Evolutionary conservation across 140 eudicot species (phyloP).

Genomic region (Oenanthe javanica): DNA sequence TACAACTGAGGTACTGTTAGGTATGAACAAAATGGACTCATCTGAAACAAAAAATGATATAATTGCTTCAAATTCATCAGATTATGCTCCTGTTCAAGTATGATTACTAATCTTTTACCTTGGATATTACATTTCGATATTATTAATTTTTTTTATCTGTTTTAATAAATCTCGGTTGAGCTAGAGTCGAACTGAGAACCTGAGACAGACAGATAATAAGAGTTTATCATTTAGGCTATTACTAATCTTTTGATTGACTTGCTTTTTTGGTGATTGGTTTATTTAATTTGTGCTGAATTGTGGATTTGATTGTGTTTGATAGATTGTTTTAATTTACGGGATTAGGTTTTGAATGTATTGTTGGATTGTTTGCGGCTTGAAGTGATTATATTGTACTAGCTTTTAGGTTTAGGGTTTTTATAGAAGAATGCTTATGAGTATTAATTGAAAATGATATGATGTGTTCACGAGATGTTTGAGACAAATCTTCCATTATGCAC

Average conservation of each 20-base stretch:
- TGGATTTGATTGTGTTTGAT: neutral
- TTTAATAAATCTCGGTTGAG: too few species aligned
- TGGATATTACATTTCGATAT: neutral
- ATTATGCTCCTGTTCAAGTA: neutral
- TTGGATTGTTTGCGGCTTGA: neutral
- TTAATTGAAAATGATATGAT: too few species aligned
- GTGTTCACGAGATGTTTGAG: neutral
- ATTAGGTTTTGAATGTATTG: neutral
- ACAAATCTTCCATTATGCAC: neutral
- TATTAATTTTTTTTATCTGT: too few species aligned
- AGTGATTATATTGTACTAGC: neutral
- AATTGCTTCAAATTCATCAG: neutral
- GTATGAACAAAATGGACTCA: constrained; percentile 23
- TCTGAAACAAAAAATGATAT: constrained; percentile 12
- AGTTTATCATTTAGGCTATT: too few species aligned
- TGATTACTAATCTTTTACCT: neutral
- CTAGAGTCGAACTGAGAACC: too few species aligned
- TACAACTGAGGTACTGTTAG: constrained; percentile 6
- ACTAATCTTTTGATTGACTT: neutral
- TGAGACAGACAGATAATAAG: too few species aligned
- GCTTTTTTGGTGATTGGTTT: neutral
- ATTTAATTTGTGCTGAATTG: neutral
- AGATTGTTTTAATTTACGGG: neutral
- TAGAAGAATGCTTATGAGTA: too few species aligned
- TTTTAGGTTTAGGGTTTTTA: neutral